Conservation (phyloP, 345 rosid genomes). For the Clarkia xantiana region DNA sequence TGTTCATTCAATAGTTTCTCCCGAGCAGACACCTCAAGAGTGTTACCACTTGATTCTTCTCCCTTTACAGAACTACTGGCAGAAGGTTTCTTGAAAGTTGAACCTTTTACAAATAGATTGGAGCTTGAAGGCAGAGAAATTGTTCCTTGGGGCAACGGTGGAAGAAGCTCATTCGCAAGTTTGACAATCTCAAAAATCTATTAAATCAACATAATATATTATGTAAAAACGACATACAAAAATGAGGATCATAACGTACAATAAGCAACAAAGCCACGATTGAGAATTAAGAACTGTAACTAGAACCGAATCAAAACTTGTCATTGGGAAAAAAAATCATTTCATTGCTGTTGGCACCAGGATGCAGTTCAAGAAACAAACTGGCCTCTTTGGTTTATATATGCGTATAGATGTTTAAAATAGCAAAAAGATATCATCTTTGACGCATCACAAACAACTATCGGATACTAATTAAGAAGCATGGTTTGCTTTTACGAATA, state of each 20-base stretch:
- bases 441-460: too few species aligned
- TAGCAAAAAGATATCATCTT: too few species aligned
- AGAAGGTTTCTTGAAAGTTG: slow-evolving; percentile 49
- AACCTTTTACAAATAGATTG: slow-evolving; percentile 56
- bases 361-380: too few species aligned
- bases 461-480: background rate
- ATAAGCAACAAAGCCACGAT: too few species aligned
- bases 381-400: too few species aligned
- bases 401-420: too few species aligned
- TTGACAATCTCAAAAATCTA: slow-evolving; percentile 99
- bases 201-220: background rate
- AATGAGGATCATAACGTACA: too few species aligned
- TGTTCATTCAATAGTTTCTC: slow-evolving; percentile 77
- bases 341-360: too few species aligned
- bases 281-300: too few species aligned
- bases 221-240: background rate
- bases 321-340: too few species aligned
- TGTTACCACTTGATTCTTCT: slow-evolving; percentile 46
- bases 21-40: slow-evolving; percentile 50
- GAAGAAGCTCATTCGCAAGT: slow-evolving; percentile 97
- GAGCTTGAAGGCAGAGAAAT: slow-evolving; percentile 75
- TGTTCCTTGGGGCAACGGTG: slow-evolving; percentile 85
- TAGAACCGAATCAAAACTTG: too few species aligned
- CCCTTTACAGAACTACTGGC: slow-evolving; percentile 53
- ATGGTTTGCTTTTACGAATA: background rate